Conservation (phyloP, 805 yeast species). For the Tetrapisispora namnaoensis region DNA sequence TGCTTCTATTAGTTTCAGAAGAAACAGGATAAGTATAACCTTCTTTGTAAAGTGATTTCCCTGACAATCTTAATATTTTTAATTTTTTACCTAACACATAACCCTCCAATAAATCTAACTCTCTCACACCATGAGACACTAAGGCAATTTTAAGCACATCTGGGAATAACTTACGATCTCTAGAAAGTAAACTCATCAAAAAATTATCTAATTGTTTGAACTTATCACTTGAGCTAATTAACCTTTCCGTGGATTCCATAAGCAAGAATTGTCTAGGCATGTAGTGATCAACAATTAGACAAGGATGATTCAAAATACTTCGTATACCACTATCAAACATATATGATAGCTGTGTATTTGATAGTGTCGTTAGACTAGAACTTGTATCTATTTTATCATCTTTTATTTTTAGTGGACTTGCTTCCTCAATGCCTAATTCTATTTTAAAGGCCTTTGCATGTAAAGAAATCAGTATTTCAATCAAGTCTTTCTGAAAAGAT, state of each 20-base stretch:
- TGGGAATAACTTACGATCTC: constrained; percentile 8
- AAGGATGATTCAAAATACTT: constrained; percentile 55
- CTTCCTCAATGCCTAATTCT: constrained; percentile 2
- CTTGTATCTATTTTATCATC: constrained; percentile 1
- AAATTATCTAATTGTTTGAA: constrained; percentile 45
- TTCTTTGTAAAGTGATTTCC: constrained; percentile 44
- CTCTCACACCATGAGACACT: constrained; percentile 54
- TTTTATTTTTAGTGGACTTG: neutral
- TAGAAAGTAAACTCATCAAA: constrained; percentile 16
- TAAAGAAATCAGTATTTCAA: constrained; percentile 35
- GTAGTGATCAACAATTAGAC: constrained; percentile 64
- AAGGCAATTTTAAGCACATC: constrained; percentile 28
- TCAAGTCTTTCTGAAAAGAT: constrained; percentile 34
- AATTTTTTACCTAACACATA: constrained; percentile 62
- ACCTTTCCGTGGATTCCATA: constrained; percentile 51
- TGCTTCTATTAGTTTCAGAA: neutral
- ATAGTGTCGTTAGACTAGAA: constrained; percentile 17
- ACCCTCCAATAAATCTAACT: constrained; percentile 71
- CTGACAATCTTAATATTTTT: constrained; percentile 57
- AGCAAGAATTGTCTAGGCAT: constrained; percentile 60
- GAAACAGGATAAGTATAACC: constrained; percentile 11
- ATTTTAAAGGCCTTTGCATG: constrained; percentile 30
- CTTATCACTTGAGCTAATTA: constrained; percentile 49
- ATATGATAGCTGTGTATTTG: constrained; percentile 27
- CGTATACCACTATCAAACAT: constrained; percentile 32